phyloP scores from a whole-genome alignment of 2,329 filamentous ascomycete species.

The Coccinonectria pachysandricola region DNA sequence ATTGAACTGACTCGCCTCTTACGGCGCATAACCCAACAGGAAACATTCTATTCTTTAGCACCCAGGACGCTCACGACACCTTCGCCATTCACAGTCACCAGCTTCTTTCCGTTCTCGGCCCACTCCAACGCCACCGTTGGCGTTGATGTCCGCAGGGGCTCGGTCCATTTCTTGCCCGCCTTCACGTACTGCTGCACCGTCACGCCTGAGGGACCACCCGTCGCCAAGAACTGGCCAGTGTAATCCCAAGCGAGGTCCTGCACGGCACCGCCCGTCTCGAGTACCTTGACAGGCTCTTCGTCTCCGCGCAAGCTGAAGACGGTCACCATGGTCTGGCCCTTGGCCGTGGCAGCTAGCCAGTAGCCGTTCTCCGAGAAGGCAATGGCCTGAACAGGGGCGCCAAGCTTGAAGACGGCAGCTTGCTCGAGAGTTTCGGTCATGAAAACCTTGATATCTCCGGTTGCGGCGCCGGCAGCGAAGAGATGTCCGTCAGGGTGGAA shows the following conservation, averaged over 20 bases:
- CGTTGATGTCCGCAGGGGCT: constrained; percentile 68
- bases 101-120: constrained; percentile 62
- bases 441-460: constrained; percentile 79
- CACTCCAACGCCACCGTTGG: constrained; percentile 65
- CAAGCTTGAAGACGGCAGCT: constrained; percentile 63
- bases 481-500: constrained; percentile 98
- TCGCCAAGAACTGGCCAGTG: constrained; percentile 84
- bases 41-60: constrained; percentile 32
- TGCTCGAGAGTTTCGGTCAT: constrained; percentile 71
- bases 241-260: constrained; percentile 82
- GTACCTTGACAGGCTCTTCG: constrained; percentile 73
- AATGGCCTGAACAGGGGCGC: constrained; percentile 62
- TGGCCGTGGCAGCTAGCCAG: constrained; percentile 78
- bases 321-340: constrained; percentile 67
- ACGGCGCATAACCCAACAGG: no score
- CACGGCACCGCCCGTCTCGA: constrained; percentile 74
- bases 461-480: constrained; percentile 69
- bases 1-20: no score
- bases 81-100: constrained; percentile 65
- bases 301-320: constrained; percentile 92
- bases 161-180: constrained; percentile 76
- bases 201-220: constrained; percentile 67
- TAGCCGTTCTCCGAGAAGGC: constrained; percentile 94
- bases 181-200: constrained; percentile 88
- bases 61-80: constrained; percentile 66